Evolutionary conservation across 192 early-diverging fungal species (phyloP).

Genomic region (Mortierella claussenii): DNA sequence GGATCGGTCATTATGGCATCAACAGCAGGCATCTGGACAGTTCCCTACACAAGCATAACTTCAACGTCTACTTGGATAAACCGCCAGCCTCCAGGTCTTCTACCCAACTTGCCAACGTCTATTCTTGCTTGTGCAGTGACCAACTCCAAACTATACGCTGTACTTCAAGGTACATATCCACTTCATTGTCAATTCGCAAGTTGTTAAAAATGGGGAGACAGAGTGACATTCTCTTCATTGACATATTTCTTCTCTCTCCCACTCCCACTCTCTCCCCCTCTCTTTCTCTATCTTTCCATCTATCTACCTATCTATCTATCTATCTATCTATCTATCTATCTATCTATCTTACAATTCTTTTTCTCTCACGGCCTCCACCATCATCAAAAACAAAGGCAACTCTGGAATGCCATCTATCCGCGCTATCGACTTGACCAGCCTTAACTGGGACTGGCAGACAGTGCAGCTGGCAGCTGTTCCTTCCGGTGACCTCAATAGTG

Average conservation of each 20-base stretch:
- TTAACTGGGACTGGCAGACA: conserved; percentile 14
- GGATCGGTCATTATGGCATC: conserved; percentile 19
- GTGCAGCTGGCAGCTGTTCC: not conserved
- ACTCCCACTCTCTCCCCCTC: not conserved
- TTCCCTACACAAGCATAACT: not conserved
- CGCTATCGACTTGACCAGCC: conserved; percentile 5
- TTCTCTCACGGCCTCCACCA: no score
- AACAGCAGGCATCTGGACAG: not conserved
- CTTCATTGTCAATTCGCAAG: not conserved
- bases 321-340: not conserved
- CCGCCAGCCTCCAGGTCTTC: conserved; percentile 1
- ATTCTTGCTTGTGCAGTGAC: conserved; percentile 8
- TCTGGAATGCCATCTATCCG: not conserved
- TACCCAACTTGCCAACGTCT: conserved; percentile 7
- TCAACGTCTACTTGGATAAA: not conserved
- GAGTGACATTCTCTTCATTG: no score
- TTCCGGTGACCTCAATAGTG: not conserved
- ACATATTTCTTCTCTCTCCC: no score
- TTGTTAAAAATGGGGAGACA: not conserved
- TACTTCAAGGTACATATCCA: conserved; percentile 11
- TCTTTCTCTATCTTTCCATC: not conserved
- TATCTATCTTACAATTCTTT: no score
- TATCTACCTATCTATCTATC: not conserved
- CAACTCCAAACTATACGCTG: conserved; percentile 15
- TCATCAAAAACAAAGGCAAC: no score